These are phyloP conservation scores for Arthrobotrys sinensis DNA, from an alignment of 2,329 filamentous ascomycete genomes.

Conservation along the genomic window DNA sequence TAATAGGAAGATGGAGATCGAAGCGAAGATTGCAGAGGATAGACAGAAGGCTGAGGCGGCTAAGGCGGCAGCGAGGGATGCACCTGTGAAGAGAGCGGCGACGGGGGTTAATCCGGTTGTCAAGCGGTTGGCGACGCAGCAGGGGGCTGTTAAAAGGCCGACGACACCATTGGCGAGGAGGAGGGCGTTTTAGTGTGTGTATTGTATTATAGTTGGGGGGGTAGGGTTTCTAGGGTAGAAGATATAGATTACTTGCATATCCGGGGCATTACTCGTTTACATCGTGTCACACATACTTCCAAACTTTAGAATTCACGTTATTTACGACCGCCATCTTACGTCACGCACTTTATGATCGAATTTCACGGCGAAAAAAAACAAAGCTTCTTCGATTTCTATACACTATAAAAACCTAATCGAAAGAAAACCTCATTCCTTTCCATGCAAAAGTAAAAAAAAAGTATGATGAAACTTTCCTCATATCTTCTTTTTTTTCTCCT, in stretches of 20 bases:
- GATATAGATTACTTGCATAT: constrained; percentile 13
- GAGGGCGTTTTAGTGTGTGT: constrained; percentile 62
- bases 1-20: constrained; percentile 92
- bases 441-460: constrained; percentile 39
- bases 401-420: constrained; percentile 58
- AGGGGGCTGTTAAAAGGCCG: constrained; percentile 64
- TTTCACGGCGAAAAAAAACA: constrained; percentile 32
- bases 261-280: neutral
- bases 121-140: constrained; percentile 62
- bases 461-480: constrained; percentile 18
- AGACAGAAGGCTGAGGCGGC: constrained; percentile 77
- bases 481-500: constrained; percentile 21
- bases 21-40: constrained; percentile 90
- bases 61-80: constrained; percentile 67
- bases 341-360: constrained; percentile 14
- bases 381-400: constrained; percentile 62
- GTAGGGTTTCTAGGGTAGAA: constrained; percentile 31
- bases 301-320: constrained; percentile 6
- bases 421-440: constrained; percentile 39
- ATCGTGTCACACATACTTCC: constrained; percentile 13
- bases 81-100: constrained; percentile 69
- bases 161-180: constrained; percentile 63
- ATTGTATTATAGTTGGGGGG: constrained; percentile 24
- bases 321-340: constrained; percentile 5
- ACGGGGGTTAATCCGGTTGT: constrained; percentile 60